Percentiles rank a stretch among this genome's conserved stretches.
These are phyloP conservation scores for Solanum lignicaule DNA, from an alignment of 257 asterid genomes.

Conservation along the genomic window DNA sequence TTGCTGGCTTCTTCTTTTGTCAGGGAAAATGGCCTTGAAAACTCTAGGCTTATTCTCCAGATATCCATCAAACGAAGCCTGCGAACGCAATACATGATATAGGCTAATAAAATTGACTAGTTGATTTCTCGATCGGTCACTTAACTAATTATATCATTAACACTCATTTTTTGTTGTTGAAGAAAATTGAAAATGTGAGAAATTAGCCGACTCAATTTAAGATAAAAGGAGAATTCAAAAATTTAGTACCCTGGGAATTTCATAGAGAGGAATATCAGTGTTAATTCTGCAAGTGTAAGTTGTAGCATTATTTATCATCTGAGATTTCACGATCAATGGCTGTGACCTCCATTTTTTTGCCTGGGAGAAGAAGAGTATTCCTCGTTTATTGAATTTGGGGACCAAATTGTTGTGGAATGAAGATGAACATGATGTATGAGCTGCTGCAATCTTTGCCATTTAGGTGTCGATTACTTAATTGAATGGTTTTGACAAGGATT, in stretches of 20 bases:
- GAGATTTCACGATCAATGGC: neutral
- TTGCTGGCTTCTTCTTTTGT: conserved; percentile 67
- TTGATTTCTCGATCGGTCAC: too few species aligned
- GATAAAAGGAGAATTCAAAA: neutral
- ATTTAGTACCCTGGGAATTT: conserved; percentile 53
- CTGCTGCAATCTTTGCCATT: neutral
- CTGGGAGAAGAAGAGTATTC: neutral
- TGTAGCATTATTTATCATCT: neutral
- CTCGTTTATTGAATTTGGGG: neutral
- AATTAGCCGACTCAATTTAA: too few species aligned
- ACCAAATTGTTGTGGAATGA: neutral
- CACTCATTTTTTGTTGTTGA: too few species aligned
- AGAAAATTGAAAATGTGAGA: too few species aligned
- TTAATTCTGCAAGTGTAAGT: conserved; percentile 63
- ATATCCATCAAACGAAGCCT: conserved; percentile 90
- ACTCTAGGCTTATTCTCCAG: conserved; percentile 79
- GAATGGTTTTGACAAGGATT: neutral
- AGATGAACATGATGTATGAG: neutral
- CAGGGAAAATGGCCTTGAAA: conserved; percentile 87
- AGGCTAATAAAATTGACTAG: too few species aligned
- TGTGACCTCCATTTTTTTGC: neutral
- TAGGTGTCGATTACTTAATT: neutral
- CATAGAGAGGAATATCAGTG: conserved; percentile 76
- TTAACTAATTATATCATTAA: too few species aligned
- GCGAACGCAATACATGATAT: neutral